These are phyloP conservation scores for Aphanomyces euteiches DNA, from an alignment of 352 stramenopile species.

Conservation along the genomic window DNA sequence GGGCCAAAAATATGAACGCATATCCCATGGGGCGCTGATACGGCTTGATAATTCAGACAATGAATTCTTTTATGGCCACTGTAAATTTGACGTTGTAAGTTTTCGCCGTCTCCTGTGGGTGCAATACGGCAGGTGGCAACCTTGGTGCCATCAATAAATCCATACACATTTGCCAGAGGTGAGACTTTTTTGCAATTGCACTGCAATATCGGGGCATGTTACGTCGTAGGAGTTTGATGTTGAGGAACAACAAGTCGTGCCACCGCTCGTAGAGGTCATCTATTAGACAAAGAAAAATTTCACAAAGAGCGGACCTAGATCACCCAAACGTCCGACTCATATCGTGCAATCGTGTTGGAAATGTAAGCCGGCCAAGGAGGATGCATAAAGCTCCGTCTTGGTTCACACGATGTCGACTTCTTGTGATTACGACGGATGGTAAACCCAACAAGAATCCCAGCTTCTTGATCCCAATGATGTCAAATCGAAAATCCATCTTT, in stretches of 20 bases:
- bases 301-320: background rate
- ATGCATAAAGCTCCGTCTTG: constrained; percentile 6
- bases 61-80: constrained; percentile 24
- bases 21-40: constrained; percentile 1
- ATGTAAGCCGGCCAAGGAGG: constrained; percentile 15
- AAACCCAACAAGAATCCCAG: background rate
- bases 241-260: constrained; percentile 8
- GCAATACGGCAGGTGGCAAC: constrained; percentile 12
- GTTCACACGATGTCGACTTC: background rate
- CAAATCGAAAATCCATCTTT: constrained; percentile 14
- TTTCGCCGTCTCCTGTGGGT: constrained; percentile 1
- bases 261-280: constrained; percentile 10
- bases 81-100: constrained; percentile 17
- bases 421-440: constrained; percentile 15
- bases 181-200: constrained; percentile 7
- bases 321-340: constrained; percentile 8
- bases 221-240: background rate
- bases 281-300: constrained; percentile 13
- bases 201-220: constrained; percentile 10
- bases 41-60: constrained; percentile 24
- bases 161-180: constrained; percentile 2
- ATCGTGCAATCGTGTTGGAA: constrained; percentile 16
- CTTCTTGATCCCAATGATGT: constrained; percentile 14
- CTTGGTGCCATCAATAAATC: constrained; percentile 25
- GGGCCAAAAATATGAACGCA: constrained; percentile 17